Percentiles rank a stretch among this genome's conserved stretches.
Evolutionary conservation across 2,329 filamentous ascomycete species (phyloP).

Genomic region (Diplodia corticola): DNA sequence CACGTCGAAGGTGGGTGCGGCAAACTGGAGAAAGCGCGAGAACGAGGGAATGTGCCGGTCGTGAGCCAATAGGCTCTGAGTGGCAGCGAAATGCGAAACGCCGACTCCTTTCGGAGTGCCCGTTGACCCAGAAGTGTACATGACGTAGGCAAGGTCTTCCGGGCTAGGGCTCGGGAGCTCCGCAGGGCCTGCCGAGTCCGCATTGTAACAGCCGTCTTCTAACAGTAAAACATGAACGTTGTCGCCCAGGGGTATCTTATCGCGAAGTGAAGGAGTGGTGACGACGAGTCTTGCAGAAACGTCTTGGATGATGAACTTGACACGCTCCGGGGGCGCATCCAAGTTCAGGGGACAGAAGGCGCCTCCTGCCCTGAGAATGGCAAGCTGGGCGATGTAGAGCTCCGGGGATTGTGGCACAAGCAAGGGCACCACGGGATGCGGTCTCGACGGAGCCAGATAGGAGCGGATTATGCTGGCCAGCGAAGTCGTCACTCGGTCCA

Average conservation of each 20-base stretch:
- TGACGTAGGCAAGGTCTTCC: constrained; percentile 71
- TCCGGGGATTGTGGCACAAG: constrained; percentile 74
- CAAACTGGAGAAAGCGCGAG: constrained; percentile 83
- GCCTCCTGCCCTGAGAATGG: constrained; percentile 75
- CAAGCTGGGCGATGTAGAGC: constrained; percentile 76
- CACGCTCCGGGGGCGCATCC: constrained; percentile 73
- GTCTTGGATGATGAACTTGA: constrained; percentile 80
- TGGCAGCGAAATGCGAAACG: constrained; percentile 75
- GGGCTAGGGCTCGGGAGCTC: constrained; percentile 1
- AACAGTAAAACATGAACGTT: constrained; percentile 44
- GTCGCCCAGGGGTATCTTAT: constrained; percentile 40
- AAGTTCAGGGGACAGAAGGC: constrained; percentile 84
- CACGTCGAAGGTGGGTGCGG: constrained; percentile 89
- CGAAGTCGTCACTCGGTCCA: constrained; percentile 60
- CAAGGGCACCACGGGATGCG: constrained; percentile 65
- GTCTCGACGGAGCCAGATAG: constrained; percentile 30
- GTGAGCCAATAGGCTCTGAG: constrained; percentile 81
- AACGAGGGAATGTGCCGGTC: constrained; percentile 75
- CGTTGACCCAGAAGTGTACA: constrained; percentile 92
- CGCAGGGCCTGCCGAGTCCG: neutral
- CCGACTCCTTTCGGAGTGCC: constrained; percentile 85
- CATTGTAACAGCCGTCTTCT: constrained; percentile 32
- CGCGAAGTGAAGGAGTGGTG: constrained; percentile 54
- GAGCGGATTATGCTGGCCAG: constrained; percentile 57
- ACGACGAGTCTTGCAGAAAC: constrained; percentile 69